A percentile compares a stretch with the other conserved stretches of the same genome.
Evolutionary conservation across 2,329 filamentous ascomycete species (phyloP).

Genomic region (Trichoderma sp.): DNA sequence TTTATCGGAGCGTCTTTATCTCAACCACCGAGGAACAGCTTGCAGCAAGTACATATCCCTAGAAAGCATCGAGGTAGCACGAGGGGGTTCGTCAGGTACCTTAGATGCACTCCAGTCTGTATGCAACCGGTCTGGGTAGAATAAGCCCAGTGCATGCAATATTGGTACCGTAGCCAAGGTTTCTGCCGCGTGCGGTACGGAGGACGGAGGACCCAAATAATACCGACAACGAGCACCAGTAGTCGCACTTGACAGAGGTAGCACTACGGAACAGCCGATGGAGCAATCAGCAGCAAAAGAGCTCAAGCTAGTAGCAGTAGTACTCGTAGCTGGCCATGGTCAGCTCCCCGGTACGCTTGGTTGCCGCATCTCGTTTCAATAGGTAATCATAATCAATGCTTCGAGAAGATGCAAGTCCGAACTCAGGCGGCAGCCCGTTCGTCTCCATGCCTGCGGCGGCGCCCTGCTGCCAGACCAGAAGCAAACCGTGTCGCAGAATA

Average conservation of each 20-base stretch:
- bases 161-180: background rate
- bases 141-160: background rate
- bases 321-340: background rate
- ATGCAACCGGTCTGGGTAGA: constrained; percentile 11
- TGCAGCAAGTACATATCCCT: background rate
- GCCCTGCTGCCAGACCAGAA: background rate
- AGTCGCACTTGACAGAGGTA: background rate
- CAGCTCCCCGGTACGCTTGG: background rate
- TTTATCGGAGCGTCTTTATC: background rate
- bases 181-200: background rate
- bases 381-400: background rate
- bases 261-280: constrained; percentile 4
- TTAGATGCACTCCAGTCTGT: background rate
- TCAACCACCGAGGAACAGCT: background rate
- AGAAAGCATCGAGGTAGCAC: background rate
- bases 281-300: constrained; percentile 8
- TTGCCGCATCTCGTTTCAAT: background rate
- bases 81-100: background rate
- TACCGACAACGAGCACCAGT: background rate
- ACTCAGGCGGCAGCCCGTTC: background rate
- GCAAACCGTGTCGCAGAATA: background rate
- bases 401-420: background rate
- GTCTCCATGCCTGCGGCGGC: background rate
- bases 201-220: background rate
- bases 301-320: background rate